These are phyloP conservation scores for Phytopythium aichiense DNA, from an alignment of 352 stramenopile genomes.

Conservation along the genomic window DNA sequence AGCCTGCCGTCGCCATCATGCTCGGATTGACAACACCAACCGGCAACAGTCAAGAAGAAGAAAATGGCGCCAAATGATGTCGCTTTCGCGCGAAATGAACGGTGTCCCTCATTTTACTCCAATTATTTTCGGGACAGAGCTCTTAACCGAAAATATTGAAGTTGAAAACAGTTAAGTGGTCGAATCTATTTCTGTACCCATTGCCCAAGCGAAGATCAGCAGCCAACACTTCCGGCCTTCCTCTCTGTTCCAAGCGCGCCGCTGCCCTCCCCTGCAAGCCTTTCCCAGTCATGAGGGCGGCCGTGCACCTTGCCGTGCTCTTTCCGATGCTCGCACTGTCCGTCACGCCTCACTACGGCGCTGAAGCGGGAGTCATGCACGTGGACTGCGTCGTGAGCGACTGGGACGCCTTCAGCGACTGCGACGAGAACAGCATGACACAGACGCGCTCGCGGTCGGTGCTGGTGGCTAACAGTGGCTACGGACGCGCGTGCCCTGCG, in stretches of 20 bases:
- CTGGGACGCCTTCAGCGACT: constrained; percentile 19
- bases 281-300: background rate
- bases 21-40: background rate
- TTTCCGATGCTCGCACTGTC: background rate
- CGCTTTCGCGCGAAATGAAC: background rate
- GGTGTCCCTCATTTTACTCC: too few relatives aligned
- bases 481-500: constrained; percentile 16
- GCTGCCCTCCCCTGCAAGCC: too few relatives aligned
- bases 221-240: too few relatives aligned
- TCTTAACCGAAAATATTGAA: background rate
- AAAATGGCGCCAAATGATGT: constrained; percentile 7
- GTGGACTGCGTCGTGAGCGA: constrained; percentile 20
- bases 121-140: background rate
- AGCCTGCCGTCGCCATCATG: constrained; percentile 4
- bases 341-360: background rate
- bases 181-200: background rate
- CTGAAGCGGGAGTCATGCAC: background rate
- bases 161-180: background rate
- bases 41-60: background rate
- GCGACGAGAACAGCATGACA: constrained; percentile 21
- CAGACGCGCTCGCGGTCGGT: constrained; percentile 21
- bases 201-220: background rate
- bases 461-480: constrained; percentile 12
- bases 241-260: too few relatives aligned
- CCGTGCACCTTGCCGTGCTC: background rate